phyloP scores from a whole-genome alignment of 352 stramenopile species.

The Phytophthora crassamura region DNA sequence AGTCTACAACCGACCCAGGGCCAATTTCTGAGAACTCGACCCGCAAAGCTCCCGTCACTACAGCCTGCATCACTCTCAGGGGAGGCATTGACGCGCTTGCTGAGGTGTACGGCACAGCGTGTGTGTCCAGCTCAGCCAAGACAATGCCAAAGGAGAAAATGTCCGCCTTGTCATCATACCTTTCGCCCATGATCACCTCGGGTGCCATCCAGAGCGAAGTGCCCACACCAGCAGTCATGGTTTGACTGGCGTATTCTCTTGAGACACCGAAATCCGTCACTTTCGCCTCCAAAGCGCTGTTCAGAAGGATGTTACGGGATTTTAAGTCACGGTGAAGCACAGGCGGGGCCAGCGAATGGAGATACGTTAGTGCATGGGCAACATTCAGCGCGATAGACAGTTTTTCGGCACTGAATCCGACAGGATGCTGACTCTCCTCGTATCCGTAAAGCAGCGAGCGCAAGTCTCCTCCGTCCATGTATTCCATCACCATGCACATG shows the following conservation, averaged over 20 bases:
- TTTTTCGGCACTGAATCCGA: constrained; percentile 12
- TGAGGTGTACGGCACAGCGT: constrained; percentile 11
- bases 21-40: background rate
- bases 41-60: background rate
- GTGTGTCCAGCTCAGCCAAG: constrained; percentile 15
- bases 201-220: too few relatives aligned
- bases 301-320: constrained; percentile 60
- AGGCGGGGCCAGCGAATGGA: constrained; percentile 17
- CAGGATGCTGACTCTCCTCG: background rate
- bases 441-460: constrained; percentile 22
- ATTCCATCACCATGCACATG: constrained; percentile 42
- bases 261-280: too few relatives aligned
- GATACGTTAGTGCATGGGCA: constrained; percentile 17
- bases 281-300: constrained; percentile 39
- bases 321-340: constrained; percentile 65
- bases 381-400: constrained; percentile 6
- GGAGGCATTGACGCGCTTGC: background rate
- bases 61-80: background rate
- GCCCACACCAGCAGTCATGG: too few relatives aligned
- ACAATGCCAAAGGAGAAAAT: constrained; percentile 27
- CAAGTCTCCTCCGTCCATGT: constrained; percentile 47
- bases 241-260: too few relatives aligned
- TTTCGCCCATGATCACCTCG: constrained; percentile 17
- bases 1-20: background rate
- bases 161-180: constrained; percentile 24